Evolutionary conservation across 257 asterid genomes (phyloP).

Genomic region (Nicotiana benthamiana): DNA sequence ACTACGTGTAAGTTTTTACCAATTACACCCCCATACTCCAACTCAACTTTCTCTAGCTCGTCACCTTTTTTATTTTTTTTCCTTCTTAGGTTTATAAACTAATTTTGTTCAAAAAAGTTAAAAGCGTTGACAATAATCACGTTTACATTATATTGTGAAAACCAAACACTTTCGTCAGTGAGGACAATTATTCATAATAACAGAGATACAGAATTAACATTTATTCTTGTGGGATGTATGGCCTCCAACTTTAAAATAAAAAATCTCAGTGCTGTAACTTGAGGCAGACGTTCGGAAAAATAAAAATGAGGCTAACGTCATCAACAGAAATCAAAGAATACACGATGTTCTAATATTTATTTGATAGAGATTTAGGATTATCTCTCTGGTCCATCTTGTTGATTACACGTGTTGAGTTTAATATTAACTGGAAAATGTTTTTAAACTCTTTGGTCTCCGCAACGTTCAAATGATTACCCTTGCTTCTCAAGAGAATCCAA

Average conservation of each 20-base stretch:
- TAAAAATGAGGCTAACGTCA: not conserved
- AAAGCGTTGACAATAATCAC: not conserved
- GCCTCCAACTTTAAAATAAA: not conserved
- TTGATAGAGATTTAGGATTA: not conserved
- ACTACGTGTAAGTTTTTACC: not conserved
- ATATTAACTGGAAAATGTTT: not conserved
- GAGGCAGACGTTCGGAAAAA: not conserved
- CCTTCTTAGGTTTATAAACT: too few relatives aligned
- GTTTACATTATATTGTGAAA: not conserved
- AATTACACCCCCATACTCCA: too few relatives aligned
- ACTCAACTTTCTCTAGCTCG: not conserved
- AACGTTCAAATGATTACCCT: not conserved
- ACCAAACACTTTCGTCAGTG: not conserved
- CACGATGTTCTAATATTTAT: not conserved
- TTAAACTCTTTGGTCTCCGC: not conserved
- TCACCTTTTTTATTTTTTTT: too few relatives aligned
- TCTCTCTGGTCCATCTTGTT: too few relatives aligned
- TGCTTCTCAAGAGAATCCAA: not conserved
- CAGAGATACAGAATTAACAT: not conserved
- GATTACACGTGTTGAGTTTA: not conserved
- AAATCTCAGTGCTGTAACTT: not conserved
- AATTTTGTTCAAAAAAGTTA: not conserved
- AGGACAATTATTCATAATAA: not conserved
- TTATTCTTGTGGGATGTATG: not conserved
- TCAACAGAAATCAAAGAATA: not conserved